Base-by-base conservation (phyloP, 495 filamentous ascomycete species). In the Neurospora sp. region DNA sequence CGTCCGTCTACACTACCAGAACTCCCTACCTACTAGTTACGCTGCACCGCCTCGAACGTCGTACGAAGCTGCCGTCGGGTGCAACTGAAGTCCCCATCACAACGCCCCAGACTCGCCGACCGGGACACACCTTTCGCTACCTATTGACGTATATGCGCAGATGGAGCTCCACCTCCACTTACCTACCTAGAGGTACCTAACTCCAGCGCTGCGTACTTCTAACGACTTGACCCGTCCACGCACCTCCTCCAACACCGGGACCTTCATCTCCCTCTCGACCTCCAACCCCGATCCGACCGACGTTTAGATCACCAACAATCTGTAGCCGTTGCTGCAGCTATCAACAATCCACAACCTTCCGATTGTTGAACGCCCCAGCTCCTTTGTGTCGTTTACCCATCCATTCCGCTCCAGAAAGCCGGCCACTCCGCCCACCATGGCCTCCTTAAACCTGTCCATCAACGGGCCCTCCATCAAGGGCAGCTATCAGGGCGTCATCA, bases 381-480 rank as follows among this genome's bases (percentile, higher is more conserved):
- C 17, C 71, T 69, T 69, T 21, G 36, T 19, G 19, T 40, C 37
- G 19, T 69, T 28, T 39, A 36, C 31, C 43, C 43, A 69, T 59
- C 42, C 71, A 66, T 59, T 45, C 43, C 31, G 39, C 31, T 59
- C 43, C 17, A n/a, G 43, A 39, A 34, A 38, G 37, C 34, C 43
- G 69, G 36, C 69, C 48, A 70, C 62, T 43, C 69, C 37, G 75
- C 39, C 66, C 70, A 76, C 75, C 59, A 99, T 99, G 96, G 92
- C 96, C 39, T 91, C 94, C 69, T 89, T 99, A 75, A 98, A 99
- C 80, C 85, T 93, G 73, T 97, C 94, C 71, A 88, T 87, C 82
- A 94, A 98, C 82, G 94, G 96, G 28, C 90, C 94, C 42, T 95
- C 94, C 40, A 97, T 98, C 81, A 92, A 90, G 71, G 92, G 91